phyloP scores from a whole-genome alignment of 2,329 filamentous ascomycete species.

The Helotiales sp. region DNA sequence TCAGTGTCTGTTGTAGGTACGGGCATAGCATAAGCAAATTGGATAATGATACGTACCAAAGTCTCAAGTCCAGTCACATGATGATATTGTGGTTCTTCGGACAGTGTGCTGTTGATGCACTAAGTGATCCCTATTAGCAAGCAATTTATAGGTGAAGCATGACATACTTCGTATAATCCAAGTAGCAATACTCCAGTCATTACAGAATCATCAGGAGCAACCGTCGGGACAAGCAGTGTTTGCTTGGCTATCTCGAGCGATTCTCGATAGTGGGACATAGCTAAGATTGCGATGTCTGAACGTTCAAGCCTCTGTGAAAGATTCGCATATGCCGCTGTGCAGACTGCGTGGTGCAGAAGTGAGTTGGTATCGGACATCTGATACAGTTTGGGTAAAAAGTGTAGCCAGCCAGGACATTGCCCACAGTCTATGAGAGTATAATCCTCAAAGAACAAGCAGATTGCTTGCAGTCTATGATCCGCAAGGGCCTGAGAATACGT shows the following conservation, averaged over 20 bases:
- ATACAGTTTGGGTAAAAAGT: slow-evolving; percentile 13
- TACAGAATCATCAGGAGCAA: slow-evolving; percentile 2
- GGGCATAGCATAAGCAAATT: no score
- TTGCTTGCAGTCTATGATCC: slow-evolving; percentile 7
- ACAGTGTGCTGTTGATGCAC: not conserved
- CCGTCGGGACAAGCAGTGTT: not conserved
- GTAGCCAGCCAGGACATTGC: slow-evolving; percentile 8
- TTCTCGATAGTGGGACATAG: slow-evolving; percentile 7
- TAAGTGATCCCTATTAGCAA: no score
- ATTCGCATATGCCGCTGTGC: slow-evolving; percentile 13
- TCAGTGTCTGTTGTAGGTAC: not conserved
- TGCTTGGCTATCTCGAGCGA: not conserved
- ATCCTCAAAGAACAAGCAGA: slow-evolving; percentile 14
- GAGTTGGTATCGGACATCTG: not conserved
- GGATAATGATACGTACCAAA: not conserved
- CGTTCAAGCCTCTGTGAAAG: slow-evolving; percentile 8
- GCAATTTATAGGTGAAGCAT: no score
- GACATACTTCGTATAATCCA: slow-evolving; percentile 15
- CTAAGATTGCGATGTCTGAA: slow-evolving; percentile 6
- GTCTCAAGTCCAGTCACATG: not conserved
- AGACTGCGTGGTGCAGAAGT: slow-evolving; percentile 5
- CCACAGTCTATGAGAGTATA: slow-evolving; percentile 8
- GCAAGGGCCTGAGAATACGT: not conserved
- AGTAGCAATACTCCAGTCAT: slow-evolving; percentile 13
- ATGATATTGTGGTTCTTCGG: not conserved